Evolutionary conservation across 108 stramenopile species (phyloP), one percentile per base, ranked within the genome.

Genomic region (Nitzschia sp.): DNA sequence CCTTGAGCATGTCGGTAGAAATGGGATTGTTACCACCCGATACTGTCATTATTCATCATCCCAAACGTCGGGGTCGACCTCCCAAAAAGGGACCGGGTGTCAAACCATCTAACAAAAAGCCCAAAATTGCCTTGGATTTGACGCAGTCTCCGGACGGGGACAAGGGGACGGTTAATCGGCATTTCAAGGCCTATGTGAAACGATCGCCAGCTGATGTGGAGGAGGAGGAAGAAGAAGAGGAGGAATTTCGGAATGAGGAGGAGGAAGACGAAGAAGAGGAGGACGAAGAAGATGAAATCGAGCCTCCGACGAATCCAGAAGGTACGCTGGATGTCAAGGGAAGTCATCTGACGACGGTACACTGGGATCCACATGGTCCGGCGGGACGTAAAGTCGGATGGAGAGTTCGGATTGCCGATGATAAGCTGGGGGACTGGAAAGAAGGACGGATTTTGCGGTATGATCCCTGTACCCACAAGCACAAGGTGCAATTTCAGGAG

Each of bases 391-490:
- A 72, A 53, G 55, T 88, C n/a, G 87, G 87, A 27, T 79, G 79
- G 72, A 38, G 68, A 31, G 55, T 88, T 6, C 70, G 84, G 31
- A 54, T 88, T 11, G 59, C 72, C 28, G 75, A 80, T 35, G 65
- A 67, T 27, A 67, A 75, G 27, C 6, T 38, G n/a, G 68, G 70
- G 31, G 65, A 71, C 46, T 88, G 86, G 86, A 68, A 67, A 28
- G 72, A 77, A 0, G 87, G 87, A 53, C 79, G 87, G 23, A 68
- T 88, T 64, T 18, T 83, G 48, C 79, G 78, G 11, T 88, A 85
- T 51, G 84, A 85, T 72, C 83, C 87, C 9, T 81, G 72, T 48
- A 72, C 81, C 2, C 79, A 85, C 77, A 81, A 85, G 64, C 87
- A 88, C 77, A 88, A 88, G 60, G 71, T 85, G 34, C 48, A 65